These are phyloP conservation scores for Pilatotrama ljubarskyi DNA, from an alignment of 768 basidiomycete genomes.

Conservation along the genomic window DNA sequence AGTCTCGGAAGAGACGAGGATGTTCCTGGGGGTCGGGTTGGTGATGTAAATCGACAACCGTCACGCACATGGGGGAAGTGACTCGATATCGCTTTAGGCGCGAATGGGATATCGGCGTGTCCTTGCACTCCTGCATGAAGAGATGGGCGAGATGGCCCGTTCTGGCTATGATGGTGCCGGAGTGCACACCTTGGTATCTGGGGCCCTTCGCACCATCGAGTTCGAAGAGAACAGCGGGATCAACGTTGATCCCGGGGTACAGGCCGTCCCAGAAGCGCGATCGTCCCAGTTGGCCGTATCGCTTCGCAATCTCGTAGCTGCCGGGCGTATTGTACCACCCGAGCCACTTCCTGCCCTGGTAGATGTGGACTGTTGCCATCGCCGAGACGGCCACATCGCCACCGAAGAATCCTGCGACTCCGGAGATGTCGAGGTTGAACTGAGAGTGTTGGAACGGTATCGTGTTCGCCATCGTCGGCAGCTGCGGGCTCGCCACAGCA, in stretches of 20 bases:
- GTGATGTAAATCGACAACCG: slow-evolving; percentile 5
- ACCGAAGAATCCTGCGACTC: slow-evolving; percentile 16
- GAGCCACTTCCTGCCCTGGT: slow-evolving; percentile 19
- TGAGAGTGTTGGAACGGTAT: not conserved
- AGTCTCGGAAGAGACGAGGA: slow-evolving; percentile 12
- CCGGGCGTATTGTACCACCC: slow-evolving; percentile 21
- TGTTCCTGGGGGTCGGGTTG: not conserved
- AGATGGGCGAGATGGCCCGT: slow-evolving; percentile 16
- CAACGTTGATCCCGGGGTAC: slow-evolving; percentile 15
- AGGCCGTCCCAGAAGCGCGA: slow-evolving; percentile 19
- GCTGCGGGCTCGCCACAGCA: too few relatives aligned
- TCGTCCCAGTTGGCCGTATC: slow-evolving; percentile 11
- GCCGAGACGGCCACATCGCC: slow-evolving; percentile 16
- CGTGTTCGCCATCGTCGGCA: too few relatives aligned
- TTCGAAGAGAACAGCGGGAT: slow-evolving; percentile 15
- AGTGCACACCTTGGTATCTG: slow-evolving; percentile 14
- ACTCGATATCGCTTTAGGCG: not conserved
- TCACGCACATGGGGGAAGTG: slow-evolving; percentile 2
- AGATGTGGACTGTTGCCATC: slow-evolving; percentile 19
- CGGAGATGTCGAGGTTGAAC: slow-evolving; percentile 18
- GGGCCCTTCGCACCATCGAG: slow-evolving; percentile 13
- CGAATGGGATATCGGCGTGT: not conserved
- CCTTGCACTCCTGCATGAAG: slow-evolving; percentile 13
- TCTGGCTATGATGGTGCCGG: slow-evolving; percentile 13
- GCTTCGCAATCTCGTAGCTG: slow-evolving; percentile 18